Evolutionary conservation across 208 protist species (phyloP), one percentile per base, ranked within the genome.

Genomic region (Acanthamoeba divionensis): DNA sequence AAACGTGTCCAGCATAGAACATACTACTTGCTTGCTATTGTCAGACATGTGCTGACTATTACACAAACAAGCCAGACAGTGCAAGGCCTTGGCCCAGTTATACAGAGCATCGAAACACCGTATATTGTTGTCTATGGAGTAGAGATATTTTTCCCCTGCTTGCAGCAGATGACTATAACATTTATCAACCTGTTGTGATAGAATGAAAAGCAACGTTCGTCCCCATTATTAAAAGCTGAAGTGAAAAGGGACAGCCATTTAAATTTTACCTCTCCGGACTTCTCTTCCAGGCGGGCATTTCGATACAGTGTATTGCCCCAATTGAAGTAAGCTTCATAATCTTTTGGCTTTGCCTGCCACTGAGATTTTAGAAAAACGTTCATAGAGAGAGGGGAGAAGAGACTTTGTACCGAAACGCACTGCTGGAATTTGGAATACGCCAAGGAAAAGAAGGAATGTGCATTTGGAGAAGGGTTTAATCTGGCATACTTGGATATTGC

Each of bases 251-350:
- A n/a, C n/a, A n/a, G n/a, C n/a, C n/a, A n/a, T n/a, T n/a, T n/a
- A n/a, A n/a, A n/a, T n/a, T n/a, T n/a, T n/a, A 82, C 9, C 26
- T 60, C 7, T 5, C 71, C 47, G 10, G 5, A 12, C 71, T 82
- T 63, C n/a, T 82, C 26, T 50, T 24, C 71, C 71, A 82, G 7
- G 13, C 4, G 18, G 4, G 71, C 71, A 26, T 82, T 41, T 3
- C 71, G 36, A 33, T 82, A 82, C 36, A 82, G 71, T 15, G 71
- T 82, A 24, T 82, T 82, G 12, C 71, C 71, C 71, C 71, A 82
- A 50, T 82, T 82, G 71, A 82, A 82, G 47, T 82, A 82, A 24
- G 5, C 38, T 13, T 33, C 71, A 10, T 82, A 21, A n/a, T 82
- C 71, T 10, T 33, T 21, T 15, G 7, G 52, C n/a, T 60, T 60